Evolutionary conservation across 2,329 filamentous ascomycete species (phyloP).

Genomic region (Xylariaceae sp.): DNA sequence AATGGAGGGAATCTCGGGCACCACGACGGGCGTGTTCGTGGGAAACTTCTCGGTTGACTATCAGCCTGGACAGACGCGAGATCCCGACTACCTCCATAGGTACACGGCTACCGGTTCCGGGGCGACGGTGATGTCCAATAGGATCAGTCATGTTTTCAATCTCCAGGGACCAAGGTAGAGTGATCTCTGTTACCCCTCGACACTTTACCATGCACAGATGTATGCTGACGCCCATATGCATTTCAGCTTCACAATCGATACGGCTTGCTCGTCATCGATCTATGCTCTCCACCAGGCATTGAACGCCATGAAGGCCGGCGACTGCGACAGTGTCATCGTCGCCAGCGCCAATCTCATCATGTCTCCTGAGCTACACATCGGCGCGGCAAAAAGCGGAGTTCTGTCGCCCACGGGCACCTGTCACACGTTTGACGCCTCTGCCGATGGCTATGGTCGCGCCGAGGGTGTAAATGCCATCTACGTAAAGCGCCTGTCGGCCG

Average conservation of each 20-base stretch:
- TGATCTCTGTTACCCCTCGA: constrained; percentile 1
- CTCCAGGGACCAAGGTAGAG: constrained; percentile 24
- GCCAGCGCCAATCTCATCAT: constrained; percentile 25
- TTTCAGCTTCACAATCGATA: constrained; percentile 25
- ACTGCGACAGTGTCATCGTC: constrained; percentile 27
- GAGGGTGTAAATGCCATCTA: constrained; percentile 46
- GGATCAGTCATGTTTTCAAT: constrained; percentile 33
- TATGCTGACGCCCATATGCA: background rate
- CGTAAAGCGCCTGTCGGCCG: constrained; percentile 42
- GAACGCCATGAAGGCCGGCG: constrained; percentile 11
- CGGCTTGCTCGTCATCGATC: constrained; percentile 32
- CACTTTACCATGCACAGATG: background rate
- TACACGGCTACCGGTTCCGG: constrained; percentile 29
- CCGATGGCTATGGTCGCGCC: constrained; percentile 51
- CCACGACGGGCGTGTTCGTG: constrained; percentile 23
- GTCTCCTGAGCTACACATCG: constrained; percentile 20
- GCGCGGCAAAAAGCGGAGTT: constrained; percentile 25
- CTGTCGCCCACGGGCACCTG: constrained; percentile 37
- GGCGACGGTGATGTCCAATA: constrained; percentile 28
- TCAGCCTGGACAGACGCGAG: constrained; percentile 15
- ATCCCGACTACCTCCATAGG: constrained; percentile 21
- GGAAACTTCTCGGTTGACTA: constrained; percentile 29
- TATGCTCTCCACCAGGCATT: constrained; percentile 23
- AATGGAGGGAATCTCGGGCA: constrained; percentile 10
- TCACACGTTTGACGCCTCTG: constrained; percentile 41